phyloP scores from a whole-genome alignment of 2,329 filamentous ascomycete species.

The Trichoderma asperellum region DNA sequence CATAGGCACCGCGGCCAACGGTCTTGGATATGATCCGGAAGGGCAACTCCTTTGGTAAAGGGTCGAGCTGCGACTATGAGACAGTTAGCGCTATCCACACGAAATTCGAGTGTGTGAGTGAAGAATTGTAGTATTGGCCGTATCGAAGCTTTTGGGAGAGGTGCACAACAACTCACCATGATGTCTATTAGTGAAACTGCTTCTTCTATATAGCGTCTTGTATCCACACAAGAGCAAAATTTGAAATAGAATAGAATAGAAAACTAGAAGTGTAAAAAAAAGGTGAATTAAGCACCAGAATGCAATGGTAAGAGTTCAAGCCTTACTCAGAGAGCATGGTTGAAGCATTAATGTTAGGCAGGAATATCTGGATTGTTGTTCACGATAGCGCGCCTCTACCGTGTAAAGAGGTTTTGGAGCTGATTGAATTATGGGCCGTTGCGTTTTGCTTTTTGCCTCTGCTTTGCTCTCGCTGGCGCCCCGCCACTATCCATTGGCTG shows the following conservation, averaged over 20 bases:
- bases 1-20: conserved; percentile 95
- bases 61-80: conserved; percentile 84
- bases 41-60: conserved; percentile 80
- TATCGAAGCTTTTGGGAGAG: not conserved
- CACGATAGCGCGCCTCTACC: conserved; percentile 35
- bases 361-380: not conserved
- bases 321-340: not conserved
- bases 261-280: not conserved
- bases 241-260: not conserved
- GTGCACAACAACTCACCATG: conserved; percentile 19
- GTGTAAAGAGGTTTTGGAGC: conserved; percentile 42
- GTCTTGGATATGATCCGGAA: conserved; percentile 96
- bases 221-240: not conserved
- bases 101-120: not conserved
- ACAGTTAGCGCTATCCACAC: not conserved
- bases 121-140: not conserved
- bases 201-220: not conserved
- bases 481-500: conserved; percentile 23
- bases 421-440: not conserved
- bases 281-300: not conserved
- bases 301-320: not conserved
- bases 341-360: not conserved
- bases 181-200: conserved; percentile 21
- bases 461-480: conserved; percentile 8
- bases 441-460: not conserved